Percentiles rank a stretch among this genome's conserved stretches.
Conservation (phyloP, 352 stramenopile genomes). For the Globisporangium polare region DNA sequence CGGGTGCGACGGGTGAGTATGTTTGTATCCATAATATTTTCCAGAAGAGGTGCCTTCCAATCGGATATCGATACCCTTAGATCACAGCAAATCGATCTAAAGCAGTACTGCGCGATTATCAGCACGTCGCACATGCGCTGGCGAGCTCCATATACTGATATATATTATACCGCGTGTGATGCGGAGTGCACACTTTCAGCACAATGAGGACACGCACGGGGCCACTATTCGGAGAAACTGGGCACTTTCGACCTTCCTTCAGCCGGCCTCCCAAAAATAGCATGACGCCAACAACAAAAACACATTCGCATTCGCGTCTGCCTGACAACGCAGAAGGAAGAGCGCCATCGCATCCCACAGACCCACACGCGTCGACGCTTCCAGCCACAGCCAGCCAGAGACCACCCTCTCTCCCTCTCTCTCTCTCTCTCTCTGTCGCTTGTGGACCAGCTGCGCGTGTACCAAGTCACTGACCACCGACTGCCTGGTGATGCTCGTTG, state of each 20-base stretch:
- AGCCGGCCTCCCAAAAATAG: background rate
- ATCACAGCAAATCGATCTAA: too few relatives aligned
- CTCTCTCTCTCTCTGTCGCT: background rate
- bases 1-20: too few relatives aligned
- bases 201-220: too few relatives aligned
- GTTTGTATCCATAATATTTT: too few relatives aligned
- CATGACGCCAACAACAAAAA: background rate
- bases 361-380: background rate
- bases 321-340: background rate
- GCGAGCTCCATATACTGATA: too few relatives aligned
- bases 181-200: too few relatives aligned
- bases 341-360: background rate
- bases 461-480: background rate
- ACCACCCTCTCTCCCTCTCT: background rate
- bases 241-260: background rate
- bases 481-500: slow-evolving; percentile 6
- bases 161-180: too few relatives aligned
- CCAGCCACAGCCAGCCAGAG: background rate
- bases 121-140: too few relatives aligned
- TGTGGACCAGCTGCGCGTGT: background rate
- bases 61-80: too few relatives aligned
- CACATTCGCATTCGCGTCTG: background rate
- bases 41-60: too few relatives aligned
- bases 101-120: too few relatives aligned
- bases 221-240: background rate